A percentile compares a stretch with the other conserved stretches of the same genome.
phyloP scores from a whole-genome alignment of 805 yeast species.

The Huiozyma sinensis region DNA sequence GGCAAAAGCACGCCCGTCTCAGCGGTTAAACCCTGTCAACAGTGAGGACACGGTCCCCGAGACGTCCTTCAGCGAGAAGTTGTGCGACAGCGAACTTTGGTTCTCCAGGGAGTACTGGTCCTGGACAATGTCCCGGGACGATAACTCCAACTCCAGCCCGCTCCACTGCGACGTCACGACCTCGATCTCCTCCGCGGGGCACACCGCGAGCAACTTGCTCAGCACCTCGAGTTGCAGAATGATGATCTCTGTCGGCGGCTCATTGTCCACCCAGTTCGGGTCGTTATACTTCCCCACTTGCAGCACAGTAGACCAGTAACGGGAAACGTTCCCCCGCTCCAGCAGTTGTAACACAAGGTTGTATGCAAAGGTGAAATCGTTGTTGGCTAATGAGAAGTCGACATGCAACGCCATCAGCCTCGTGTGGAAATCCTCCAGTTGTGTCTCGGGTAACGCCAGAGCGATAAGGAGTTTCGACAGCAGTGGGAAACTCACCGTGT shows the following conservation, averaged over 20 bases:
- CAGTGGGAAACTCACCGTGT: slow-evolving; percentile 31
- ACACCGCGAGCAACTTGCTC: slow-evolving; percentile 38
- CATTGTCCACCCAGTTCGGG: slow-evolving; percentile 34
- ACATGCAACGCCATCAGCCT: slow-evolving; percentile 41
- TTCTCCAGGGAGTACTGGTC: slow-evolving; percentile 7
- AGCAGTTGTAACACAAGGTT: slow-evolving; percentile 32
- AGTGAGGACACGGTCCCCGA: not conserved
- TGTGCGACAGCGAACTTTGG: not conserved
- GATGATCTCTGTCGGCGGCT: slow-evolving; percentile 30
- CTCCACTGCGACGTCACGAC: slow-evolving; percentile 58
- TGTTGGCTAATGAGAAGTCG: slow-evolving; percentile 53
- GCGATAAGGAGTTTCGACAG: slow-evolving; percentile 34
- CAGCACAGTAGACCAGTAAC: slow-evolving; percentile 60
- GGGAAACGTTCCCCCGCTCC: slow-evolving; percentile 12
- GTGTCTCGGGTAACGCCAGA: slow-evolving; percentile 17
- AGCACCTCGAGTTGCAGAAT: slow-evolving; percentile 45
- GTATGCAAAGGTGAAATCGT: slow-evolving; percentile 52
- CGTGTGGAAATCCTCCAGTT: slow-evolving; percentile 4
- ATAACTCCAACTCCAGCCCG: slow-evolving; percentile 32
- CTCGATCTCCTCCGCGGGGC: slow-evolving; percentile 46
- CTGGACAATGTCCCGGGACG: slow-evolving; percentile 23
- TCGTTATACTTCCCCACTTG: slow-evolving; percentile 57
- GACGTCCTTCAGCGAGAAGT: not conserved
- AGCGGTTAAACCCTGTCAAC: not conserved
- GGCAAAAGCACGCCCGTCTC: not conserved